Percentiles rank a stretch among this genome's conserved stretches.
Evolutionary conservation across 305 asterid species (phyloP).

Genomic region (Fraxinus ornus): DNA sequence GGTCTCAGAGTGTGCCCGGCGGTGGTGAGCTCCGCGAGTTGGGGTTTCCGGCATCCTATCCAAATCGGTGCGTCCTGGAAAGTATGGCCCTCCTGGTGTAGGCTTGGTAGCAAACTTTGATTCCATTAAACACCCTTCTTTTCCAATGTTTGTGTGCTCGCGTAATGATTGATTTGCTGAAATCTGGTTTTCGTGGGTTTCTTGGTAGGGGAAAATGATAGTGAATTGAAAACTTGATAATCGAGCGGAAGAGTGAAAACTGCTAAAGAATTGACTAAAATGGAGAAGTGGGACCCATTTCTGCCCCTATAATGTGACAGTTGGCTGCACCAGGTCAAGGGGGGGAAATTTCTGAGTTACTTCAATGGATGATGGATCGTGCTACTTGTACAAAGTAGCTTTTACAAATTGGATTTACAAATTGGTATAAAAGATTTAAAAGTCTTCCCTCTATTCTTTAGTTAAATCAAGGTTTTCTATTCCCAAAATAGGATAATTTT

Average conservation of each 20-base stretch:
- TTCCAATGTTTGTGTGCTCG: neutral
- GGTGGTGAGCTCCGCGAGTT: slow-evolving; percentile 67
- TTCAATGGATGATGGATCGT: too few species aligned
- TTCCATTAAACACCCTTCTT: slow-evolving; percentile 48
- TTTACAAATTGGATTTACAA: too few species aligned
- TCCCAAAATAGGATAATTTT: too few species aligned
- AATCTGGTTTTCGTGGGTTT: neutral
- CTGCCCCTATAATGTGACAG: slow-evolving; percentile 32
- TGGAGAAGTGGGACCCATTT: slow-evolving; percentile 32
- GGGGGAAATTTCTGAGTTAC: neutral
- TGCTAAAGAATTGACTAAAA: slow-evolving; percentile 26
- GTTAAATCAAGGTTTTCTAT: too few species aligned
- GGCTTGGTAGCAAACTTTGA: slow-evolving; percentile 57
- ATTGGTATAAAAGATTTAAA: too few species aligned
- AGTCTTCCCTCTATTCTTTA: too few species aligned
- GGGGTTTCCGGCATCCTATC: slow-evolving; percentile 82
- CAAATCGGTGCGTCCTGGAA: slow-evolving; percentile 48
- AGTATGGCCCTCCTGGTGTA: slow-evolving; percentile 30
- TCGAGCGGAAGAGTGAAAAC: slow-evolving; percentile 10
- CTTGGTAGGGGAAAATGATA: slow-evolving; percentile 11
- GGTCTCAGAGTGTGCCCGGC: slow-evolving; percentile 89
- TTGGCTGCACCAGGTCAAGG: slow-evolving; percentile 16
- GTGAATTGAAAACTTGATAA: neutral
- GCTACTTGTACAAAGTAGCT: too few species aligned
- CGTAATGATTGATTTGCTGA: neutral